These are phyloP conservation scores for Tuber brumale DNA, from an alignment of 495 filamentous ascomycete genomes.

Conservation along the genomic window DNA sequence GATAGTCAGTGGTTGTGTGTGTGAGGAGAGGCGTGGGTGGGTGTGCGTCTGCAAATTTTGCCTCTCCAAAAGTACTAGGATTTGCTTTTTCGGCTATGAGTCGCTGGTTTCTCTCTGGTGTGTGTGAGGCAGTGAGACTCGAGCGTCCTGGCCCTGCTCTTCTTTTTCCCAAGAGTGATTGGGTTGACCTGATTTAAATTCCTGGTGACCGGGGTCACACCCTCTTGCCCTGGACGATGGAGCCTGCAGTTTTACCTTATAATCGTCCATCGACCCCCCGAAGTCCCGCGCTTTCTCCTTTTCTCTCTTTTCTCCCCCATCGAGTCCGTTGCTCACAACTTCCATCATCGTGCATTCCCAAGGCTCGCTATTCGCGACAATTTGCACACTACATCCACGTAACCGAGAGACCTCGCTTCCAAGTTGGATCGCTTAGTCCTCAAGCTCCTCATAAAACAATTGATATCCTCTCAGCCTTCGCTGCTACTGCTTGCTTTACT, in stretches of 20 bases:
- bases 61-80: neutral
- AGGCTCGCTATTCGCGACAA: conserved; percentile 32
- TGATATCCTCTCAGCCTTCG: neutral
- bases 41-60: neutral
- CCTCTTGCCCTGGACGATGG: too few species aligned
- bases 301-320: conserved; percentile 16
- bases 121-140: neutral
- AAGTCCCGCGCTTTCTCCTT: conserved; percentile 15
- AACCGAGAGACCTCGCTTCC: conserved; percentile 29
- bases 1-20: neutral
- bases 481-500: conserved; percentile 15
- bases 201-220: neutral
- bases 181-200: neutral
- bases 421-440: neutral
- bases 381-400: conserved; percentile 19
- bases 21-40: neutral
- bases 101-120: neutral
- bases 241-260: conserved; percentile 3
- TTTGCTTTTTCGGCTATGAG: neutral
- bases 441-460: neutral
- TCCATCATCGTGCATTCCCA: conserved; percentile 41
- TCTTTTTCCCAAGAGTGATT: too few species aligned
- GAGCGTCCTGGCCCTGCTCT: too few species aligned
- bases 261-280: conserved; percentile 21
- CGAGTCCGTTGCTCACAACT: conserved; percentile 24